Evolutionary conservation across 768 basidiomycete genomes (phyloP), one percentile per base, ranked within the genome.

Genomic region (Boletus bicolor): DNA sequence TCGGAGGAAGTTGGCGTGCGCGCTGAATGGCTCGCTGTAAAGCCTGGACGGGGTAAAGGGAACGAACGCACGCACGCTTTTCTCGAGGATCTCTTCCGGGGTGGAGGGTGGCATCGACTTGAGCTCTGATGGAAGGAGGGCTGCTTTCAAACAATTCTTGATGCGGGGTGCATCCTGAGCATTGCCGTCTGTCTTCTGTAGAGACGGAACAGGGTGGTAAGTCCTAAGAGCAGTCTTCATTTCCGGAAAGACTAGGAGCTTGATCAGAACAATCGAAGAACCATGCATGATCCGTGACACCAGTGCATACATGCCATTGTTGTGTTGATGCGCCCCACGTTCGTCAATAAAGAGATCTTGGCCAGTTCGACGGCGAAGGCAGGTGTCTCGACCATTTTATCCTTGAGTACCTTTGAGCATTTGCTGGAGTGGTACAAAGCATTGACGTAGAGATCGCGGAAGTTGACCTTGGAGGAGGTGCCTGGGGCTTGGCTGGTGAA

Each of bases 141-240:
- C 87, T 38, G 87, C 90, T 68, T 93, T 94, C 49, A 95, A 78
- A 68, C 88, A 89, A 59, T 91, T 91, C 73, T 95, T 95, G 72
- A 95, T 91, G 57, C 93, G 83, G 21, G 93, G 92, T 39, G 92
- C 92, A 69, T 95, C 92, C 69, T 93, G 91, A 7, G 91, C 83
- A 69, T 93, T 92, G 17, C 87, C 89, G 61, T 88, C 86, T 15
- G 91, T 90, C 75, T 89, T 90, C 68, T 94, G 92, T 28, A 94
- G 75, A 32, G 87, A 88, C 10, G 93, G 93, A 4, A 93, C 84
- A 30, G 93, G 91, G 65, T 94, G 93, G 70, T 94, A 94, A 51
- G 90, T 91, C 66, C 92, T 78, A 53, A 94, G 76, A 19, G 90
- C 88, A 6, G 93, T 94, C 72, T 91, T 89, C 92, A 94, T 93